Base-by-base conservation (phyloP, 805 yeast genomes). In the Sporopachydermia quercuum region DNA sequence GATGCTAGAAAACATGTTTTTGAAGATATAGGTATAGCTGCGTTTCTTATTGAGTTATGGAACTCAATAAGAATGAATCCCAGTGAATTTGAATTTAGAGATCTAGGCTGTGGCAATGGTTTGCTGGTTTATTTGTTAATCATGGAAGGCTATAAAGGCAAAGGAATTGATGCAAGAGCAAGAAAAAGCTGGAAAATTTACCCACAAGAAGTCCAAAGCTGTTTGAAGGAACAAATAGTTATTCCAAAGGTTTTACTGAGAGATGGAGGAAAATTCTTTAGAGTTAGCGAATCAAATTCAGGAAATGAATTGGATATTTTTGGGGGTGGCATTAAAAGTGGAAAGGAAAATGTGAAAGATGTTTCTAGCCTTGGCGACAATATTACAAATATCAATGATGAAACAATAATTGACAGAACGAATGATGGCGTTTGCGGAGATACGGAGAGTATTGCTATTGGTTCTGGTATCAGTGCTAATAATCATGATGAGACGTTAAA, bases 71-170 rank as follows among this genome's bases (percentile, higher is more conserved):
- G 69, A 46, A 58, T 59, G 16, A 47, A 51, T 6, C 47, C 55
- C 23, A 49, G 53, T 3, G 60, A 60, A 3, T 75, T 80, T 49
- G 78, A 77, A 49, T 89, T 87, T 54, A 68, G 89, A 47, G 97
- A 89, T 60, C 56, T 89, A 40, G 97, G 97, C 0, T 89, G 97
- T 61, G 97, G 97, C 4, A 89, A 89, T 58, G 97, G 97, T 5
- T 65, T 84, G 13, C 59, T 89, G 36, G 93, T 84, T 6, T 72
- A 83, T 49, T 71, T 89, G 18, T 62, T 89, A 38, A 60, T 70
- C 4, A 62, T 64, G 64, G 97, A 89, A 59, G 96, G 96, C 0
- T 82, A 72, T 49, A 61, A 52, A 27, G 96, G 97, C 2, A 55
- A 68, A 30, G 97, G 97, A 11, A 75, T 87, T 17, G 97, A 89